phyloP scores from a whole-genome alignment of 768 basidiomycete species.

The Nidularia pulvinata region DNA sequence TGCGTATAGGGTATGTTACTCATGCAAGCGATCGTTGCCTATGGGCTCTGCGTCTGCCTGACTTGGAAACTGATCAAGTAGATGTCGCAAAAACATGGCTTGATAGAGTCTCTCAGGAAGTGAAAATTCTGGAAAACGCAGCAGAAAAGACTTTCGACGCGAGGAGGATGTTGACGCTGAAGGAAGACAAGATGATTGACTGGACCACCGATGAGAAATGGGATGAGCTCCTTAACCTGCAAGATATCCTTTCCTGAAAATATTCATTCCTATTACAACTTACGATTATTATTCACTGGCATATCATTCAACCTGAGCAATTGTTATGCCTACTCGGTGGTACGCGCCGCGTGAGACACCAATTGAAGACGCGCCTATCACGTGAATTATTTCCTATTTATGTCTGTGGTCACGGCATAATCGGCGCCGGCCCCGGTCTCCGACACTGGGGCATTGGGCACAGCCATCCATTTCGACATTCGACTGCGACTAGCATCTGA shows the following conservation, averaged over 20 bases:
- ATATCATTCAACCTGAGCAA: no score
- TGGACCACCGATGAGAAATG: constrained; percentile 61
- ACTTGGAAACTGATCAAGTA: constrained; percentile 43
- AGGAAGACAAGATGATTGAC: constrained; percentile 44
- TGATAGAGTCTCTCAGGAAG: constrained; percentile 42
- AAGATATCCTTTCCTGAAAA: constrained; percentile 7
- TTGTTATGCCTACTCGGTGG: no score
- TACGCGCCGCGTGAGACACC: no score
- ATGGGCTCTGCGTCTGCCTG: constrained; percentile 59
- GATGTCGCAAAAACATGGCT: constrained; percentile 57
- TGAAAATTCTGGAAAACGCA: constrained; percentile 31
- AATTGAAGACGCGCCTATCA: no score
- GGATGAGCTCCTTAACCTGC: constrained; percentile 43
- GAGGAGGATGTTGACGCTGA: constrained; percentile 46
- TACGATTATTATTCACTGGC: no score
- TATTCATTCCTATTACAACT: not conserved
- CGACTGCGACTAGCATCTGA: no score
- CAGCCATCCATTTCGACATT: no score
- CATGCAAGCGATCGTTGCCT: constrained; percentile 65
- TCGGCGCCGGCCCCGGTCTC: no score
- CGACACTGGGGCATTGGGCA: no score
- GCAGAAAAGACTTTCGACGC: constrained; percentile 25
- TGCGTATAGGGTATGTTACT: constrained; percentile 58
- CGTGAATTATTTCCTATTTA: no score
- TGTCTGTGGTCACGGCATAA: no score